These are phyloP conservation scores for Ilex aquifolium DNA, from an alignment of 257 asterid species.

Conservation along the genomic window DNA sequence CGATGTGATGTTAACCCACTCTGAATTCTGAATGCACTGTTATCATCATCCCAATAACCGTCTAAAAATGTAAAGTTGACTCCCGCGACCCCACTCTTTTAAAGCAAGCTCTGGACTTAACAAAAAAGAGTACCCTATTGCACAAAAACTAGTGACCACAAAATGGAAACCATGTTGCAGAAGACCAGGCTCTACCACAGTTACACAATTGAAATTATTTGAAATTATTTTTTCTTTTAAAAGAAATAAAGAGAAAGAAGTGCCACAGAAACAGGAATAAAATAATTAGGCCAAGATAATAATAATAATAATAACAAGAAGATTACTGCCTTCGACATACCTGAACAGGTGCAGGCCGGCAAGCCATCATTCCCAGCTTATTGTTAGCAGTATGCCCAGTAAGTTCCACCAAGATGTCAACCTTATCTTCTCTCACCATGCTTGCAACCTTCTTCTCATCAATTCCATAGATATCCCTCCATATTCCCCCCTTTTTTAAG, in stretches of 20 bases:
- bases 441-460: slow-evolving; percentile 93
- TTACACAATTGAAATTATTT: too few relatives aligned
- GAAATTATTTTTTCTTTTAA: slow-evolving; percentile 2
- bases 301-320: neutral
- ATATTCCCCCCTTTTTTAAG: slow-evolving; percentile 75
- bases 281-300: neutral
- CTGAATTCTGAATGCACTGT: too few relatives aligned
- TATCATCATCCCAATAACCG: too few relatives aligned
- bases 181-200: neutral
- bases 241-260: slow-evolving; percentile 5
- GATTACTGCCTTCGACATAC: slow-evolving; percentile 29
- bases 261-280: neutral
- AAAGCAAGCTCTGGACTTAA: too few relatives aligned
- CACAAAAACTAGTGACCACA: too few relatives aligned
- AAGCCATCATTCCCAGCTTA: slow-evolving; percentile 98
- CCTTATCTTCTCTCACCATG: slow-evolving; percentile 85
- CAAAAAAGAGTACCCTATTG: too few relatives aligned
- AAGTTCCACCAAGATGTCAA: slow-evolving; percentile 96
- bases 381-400: slow-evolving; percentile 99
- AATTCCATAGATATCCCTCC: slow-evolving; percentile 91
- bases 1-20: too few relatives aligned
- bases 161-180: too few relatives aligned
- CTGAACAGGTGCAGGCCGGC: slow-evolving; percentile 99
- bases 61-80: too few relatives aligned
- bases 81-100: too few relatives aligned